Percentiles rank a stretch among this genome's conserved stretches.
Evolutionary conservation across 495 filamentous ascomycete genomes (phyloP).

Genomic region (Tricharina praecox): DNA sequence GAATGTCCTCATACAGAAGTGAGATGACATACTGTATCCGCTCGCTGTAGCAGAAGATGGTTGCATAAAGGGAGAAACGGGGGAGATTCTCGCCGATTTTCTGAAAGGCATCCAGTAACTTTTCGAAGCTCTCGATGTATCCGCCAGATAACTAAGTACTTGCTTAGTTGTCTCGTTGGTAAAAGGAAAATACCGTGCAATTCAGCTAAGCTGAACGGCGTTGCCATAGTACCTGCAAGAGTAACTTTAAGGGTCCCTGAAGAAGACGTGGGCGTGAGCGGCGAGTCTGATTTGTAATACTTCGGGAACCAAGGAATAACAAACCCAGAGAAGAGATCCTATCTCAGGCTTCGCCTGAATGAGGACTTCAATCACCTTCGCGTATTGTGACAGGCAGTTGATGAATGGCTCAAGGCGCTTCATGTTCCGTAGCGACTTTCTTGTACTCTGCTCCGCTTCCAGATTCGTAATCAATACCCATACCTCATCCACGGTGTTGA

Average conservation of each 20-base stretch:
- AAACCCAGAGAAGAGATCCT: conserved; percentile 25
- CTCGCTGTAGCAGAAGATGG: conserved; percentile 9
- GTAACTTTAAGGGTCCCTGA: background rate
- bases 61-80: conserved; percentile 9
- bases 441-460: background rate
- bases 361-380: conserved; percentile 27
- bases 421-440: conserved; percentile 19
- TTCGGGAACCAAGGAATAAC: background rate
- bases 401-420: conserved; percentile 26
- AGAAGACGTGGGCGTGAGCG: background rate
- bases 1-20: conserved; percentile 24
- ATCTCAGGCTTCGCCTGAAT: conserved; percentile 25
- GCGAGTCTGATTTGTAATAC: background rate
- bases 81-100: conserved; percentile 25
- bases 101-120: conserved; percentile 25
- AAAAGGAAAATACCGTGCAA: background rate
- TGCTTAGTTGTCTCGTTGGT: too few species aligned
- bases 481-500: background rate
- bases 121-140: conserved; percentile 19
- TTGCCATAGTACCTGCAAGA: background rate
- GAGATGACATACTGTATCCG: conserved; percentile 20
- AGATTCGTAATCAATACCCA: background rate
- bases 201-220: background rate
- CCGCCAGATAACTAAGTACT: background rate
- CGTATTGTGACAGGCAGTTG: conserved; percentile 22